A percentile compares a stretch with the other conserved stretches of the same genome.
phyloP scores from a whole-genome alignment of 140 eudicot genomes.

The Flaveria floridana region DNA sequence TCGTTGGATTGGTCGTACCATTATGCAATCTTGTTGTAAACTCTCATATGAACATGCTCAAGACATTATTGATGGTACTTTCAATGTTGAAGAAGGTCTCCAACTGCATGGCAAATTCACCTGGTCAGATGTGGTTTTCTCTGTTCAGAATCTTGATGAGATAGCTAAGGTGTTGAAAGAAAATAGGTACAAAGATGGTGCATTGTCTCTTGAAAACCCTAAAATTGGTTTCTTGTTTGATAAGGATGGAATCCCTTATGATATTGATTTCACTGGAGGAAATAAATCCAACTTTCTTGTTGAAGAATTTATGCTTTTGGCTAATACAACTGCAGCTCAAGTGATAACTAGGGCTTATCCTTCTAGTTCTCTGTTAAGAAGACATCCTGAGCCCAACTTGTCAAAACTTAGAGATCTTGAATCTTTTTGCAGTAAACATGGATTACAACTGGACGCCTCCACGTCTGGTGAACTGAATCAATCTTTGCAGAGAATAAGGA shows the following conservation, averaged over 20 bases:
- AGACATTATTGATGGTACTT: constrained; percentile 63
- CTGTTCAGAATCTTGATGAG: constrained; percentile 57
- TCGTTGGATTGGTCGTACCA: constrained; percentile 85
- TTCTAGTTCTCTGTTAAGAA: constrained; percentile 63
- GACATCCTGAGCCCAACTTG: constrained; percentile 85
- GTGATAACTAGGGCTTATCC: constrained; percentile 82
- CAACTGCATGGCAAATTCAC: constrained; percentile 53
- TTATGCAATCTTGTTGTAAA: constrained; percentile 79
- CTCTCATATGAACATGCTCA: constrained; percentile 90
- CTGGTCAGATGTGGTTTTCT: constrained; percentile 57
- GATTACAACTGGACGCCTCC: constrained; percentile 59
- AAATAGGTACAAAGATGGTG: constrained; percentile 65
- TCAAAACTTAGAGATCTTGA: constrained; percentile 76
- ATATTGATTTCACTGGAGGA: constrained; percentile 44
- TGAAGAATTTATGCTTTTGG: constrained; percentile 94
- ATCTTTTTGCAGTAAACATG: constrained; percentile 68
- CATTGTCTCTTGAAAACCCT: constrained; percentile 68
- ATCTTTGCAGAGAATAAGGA: constrained; percentile 59
- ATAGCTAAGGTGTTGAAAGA: constrained; percentile 60
- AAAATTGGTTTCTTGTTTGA: constrained; percentile 61
- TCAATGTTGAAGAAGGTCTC: constrained; percentile 39
- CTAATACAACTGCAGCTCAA: constrained; percentile 88
- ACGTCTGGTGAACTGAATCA: constrained; percentile 58
- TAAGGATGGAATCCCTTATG: constrained; percentile 67
- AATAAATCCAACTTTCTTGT: constrained; percentile 67